Conservation (phyloP, 108 stramenopile species). For the Stephanodiscus triporus region DNA sequence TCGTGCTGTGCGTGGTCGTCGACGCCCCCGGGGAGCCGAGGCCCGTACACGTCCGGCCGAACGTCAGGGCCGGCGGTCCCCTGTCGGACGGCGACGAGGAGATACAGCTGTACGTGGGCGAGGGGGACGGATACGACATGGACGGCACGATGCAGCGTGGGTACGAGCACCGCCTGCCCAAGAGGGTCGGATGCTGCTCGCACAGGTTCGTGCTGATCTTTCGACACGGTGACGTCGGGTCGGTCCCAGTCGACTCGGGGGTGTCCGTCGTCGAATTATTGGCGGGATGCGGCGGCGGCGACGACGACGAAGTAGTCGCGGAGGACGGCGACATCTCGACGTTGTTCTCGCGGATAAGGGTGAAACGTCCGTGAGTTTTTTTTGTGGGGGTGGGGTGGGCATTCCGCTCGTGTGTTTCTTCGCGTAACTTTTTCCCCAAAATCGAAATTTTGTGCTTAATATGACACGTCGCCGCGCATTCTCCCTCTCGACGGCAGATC, state of each 20-base stretch:
- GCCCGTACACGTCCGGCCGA: conserved; percentile 38
- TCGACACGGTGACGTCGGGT: conserved; percentile 31
- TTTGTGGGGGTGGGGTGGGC: too few relatives aligned
- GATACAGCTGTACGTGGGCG: conserved; percentile 44
- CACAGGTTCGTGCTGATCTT: conserved; percentile 55
- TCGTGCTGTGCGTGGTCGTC: conserved; percentile 50
- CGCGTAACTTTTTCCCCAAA: too few relatives aligned
- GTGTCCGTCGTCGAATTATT: conserved; percentile 30
- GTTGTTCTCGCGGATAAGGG: conserved; percentile 18
- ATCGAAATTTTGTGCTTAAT: too few relatives aligned
- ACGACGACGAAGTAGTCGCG: too few relatives aligned
- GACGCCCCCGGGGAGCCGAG: conserved; percentile 33
- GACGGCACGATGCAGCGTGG: conserved; percentile 54
- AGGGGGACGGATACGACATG: conserved; percentile 67
- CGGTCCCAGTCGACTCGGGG: conserved; percentile 45
- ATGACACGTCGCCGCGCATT: background rate
- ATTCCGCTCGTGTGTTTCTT: too few relatives aligned
- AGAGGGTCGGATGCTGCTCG: conserved; percentile 1
- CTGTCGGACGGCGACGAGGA: conserved; percentile 39
- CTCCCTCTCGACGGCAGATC: background rate
- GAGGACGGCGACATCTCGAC: conserved; percentile 20
- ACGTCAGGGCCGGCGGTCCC: conserved; percentile 7
- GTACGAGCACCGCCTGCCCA: conserved; percentile 55
- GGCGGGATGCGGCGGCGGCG: background rate
- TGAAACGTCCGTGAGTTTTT: conserved; percentile 9